These are phyloP conservation scores for Mycothermus thermophilus DNA, from an alignment of 495 filamentous ascomycete species.

Conservation along the genomic window DNA sequence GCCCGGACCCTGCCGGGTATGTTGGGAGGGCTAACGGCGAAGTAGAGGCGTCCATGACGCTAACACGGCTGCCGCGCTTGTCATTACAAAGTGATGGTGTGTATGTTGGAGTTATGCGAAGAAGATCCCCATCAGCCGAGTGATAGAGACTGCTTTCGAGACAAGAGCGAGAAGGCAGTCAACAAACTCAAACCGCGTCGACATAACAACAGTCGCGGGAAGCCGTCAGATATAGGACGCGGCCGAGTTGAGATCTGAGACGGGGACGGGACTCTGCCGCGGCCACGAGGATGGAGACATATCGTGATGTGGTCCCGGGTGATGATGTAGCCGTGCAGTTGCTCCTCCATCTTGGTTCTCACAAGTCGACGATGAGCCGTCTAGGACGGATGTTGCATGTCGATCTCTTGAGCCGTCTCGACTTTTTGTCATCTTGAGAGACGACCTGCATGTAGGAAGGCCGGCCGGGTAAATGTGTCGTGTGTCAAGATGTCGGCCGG, in stretches of 20 bases:
- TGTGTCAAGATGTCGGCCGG: slow-evolving; percentile 21
- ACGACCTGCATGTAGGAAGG: slow-evolving; percentile 13
- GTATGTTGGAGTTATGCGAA: slow-evolving; percentile 7
- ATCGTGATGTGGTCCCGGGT: slow-evolving; percentile 10
- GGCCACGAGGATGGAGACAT: slow-evolving; percentile 2
- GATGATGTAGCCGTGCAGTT: too few relatives aligned
- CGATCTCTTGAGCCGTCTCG: slow-evolving; percentile 17
- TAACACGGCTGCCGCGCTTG: too few relatives aligned
- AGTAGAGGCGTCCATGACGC: slow-evolving; percentile 19
- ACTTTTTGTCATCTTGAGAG: slow-evolving; percentile 13
- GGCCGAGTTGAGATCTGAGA: slow-evolving; percentile 3
- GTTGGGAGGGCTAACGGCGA: slow-evolving; percentile 8
- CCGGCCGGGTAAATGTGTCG: slow-evolving; percentile 26
- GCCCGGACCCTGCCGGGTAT: slow-evolving; percentile 10
- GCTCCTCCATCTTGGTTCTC: too few relatives aligned
- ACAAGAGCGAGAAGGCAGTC: slow-evolving; percentile 4
- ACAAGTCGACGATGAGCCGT: too few relatives aligned
- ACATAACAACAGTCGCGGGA: slow-evolving; percentile 10
- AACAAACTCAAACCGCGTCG: slow-evolving; percentile 6
- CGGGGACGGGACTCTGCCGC: slow-evolving; percentile 5
- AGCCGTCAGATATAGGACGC: slow-evolving; percentile 16
- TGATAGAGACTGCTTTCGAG: neutral
- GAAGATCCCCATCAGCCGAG: slow-evolving; percentile 11
- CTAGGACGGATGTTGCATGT: slow-evolving; percentile 4
- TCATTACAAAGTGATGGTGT: slow-evolving; percentile 1